Percentiles rank a stretch among this genome's conserved stretches.
Evolutionary conservation across 139 green algal species (phyloP).

Genomic region (Dunaliella primolecta): DNA sequence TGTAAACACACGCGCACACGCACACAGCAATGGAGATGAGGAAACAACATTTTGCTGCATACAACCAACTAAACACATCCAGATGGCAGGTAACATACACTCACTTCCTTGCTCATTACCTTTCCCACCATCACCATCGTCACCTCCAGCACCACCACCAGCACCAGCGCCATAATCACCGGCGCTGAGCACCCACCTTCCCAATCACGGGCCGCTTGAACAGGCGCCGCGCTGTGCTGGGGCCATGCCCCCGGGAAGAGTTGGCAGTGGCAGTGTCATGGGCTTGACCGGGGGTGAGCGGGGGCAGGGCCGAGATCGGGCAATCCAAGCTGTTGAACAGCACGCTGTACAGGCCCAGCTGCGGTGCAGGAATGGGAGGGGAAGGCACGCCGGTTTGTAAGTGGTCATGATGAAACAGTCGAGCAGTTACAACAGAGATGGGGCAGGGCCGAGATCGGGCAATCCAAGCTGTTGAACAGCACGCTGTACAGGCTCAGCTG

Average conservation of each 20-base stretch:
- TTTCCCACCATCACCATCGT: too few species aligned
- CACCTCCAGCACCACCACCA: too few species aligned
- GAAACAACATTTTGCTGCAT: not conserved
- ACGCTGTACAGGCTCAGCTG: slow-evolving; percentile 21
- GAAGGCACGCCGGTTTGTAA: too few species aligned
- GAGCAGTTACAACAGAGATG: too few species aligned
- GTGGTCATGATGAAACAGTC: too few species aligned
- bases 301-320: not conserved
- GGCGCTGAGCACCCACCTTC: not conserved
- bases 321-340: slow-evolving; percentile 25
- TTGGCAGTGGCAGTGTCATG: too few species aligned
- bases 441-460: not conserved
- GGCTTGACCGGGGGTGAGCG: too few species aligned
- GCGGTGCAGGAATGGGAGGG: not conserved
- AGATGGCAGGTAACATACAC: not conserved
- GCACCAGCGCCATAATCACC: too few species aligned
- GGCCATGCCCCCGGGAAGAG: too few species aligned
- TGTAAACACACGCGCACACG: not conserved
- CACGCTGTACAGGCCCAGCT: slow-evolving; percentile 22
- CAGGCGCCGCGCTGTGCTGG: not conserved
- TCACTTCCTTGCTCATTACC: not conserved
- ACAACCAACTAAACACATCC: not conserved
- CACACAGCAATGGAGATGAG: not conserved
- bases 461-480: slow-evolving; percentile 25
- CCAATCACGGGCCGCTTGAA: not conserved